Evolutionary conservation across 176 grass and related monocot species (phyloP).

Genomic region (Oryza longistaminata): DNA sequence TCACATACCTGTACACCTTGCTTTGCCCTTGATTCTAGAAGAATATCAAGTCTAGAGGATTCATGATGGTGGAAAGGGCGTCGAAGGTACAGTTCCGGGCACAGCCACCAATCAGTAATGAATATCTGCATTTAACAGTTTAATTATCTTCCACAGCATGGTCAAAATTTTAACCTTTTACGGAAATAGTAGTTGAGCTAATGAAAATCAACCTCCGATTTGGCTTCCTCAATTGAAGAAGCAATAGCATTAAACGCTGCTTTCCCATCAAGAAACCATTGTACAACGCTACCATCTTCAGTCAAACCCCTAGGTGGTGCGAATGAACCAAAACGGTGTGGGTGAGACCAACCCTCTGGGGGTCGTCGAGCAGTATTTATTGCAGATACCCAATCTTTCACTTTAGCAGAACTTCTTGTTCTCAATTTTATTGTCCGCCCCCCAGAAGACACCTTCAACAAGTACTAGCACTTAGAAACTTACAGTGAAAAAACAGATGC

Average conservation of each 20-base stretch:
- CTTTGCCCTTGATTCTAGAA: constrained; percentile 74
- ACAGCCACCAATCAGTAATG: constrained; percentile 93
- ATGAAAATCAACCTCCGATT: constrained; percentile 69
- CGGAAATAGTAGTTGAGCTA: background rate
- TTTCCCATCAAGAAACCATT: constrained; percentile 88
- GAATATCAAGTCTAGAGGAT: constrained; percentile 72
- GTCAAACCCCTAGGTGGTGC: constrained; percentile 78
- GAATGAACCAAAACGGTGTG: constrained; percentile 79
- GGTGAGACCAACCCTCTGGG: constrained; percentile 71
- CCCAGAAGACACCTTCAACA: constrained; percentile 67
- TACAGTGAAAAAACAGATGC: background rate
- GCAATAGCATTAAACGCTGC: constrained; percentile 81
- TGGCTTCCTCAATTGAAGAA: constrained; percentile 74
- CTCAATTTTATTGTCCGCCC: constrained; percentile 58
- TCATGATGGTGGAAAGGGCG: constrained; percentile 65
- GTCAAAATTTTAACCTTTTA: background rate
- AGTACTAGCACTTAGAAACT: constrained; percentile 21
- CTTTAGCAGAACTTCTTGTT: constrained; percentile 59
- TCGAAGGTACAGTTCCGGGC: constrained; percentile 78
- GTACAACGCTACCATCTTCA: constrained; percentile 66
- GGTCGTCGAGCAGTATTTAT: constrained; percentile 72
- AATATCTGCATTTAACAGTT: constrained; percentile 68
- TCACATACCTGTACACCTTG: constrained; percentile 77
- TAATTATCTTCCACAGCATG: constrained; percentile 29
- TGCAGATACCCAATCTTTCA: constrained; percentile 75